Evolutionary conservation across 768 basidiomycete genomes (phyloP).

Genomic region (Clavaria fumosa): DNA sequence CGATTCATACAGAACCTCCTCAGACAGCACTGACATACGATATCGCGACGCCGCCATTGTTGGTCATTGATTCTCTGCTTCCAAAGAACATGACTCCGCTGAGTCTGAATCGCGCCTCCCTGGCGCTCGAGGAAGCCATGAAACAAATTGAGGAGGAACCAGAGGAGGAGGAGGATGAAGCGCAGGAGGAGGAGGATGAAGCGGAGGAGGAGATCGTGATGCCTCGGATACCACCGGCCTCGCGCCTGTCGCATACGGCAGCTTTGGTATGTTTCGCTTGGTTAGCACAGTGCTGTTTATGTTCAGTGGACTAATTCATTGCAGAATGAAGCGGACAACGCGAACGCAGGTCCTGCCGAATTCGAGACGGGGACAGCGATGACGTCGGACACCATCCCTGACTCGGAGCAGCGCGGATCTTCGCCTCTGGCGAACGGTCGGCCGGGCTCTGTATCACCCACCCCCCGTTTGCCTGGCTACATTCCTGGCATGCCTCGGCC

Average conservation of each 20-base stretch:
- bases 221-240: conserved; percentile 42
- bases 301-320: too few relatives aligned
- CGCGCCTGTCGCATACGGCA: conserved; percentile 23
- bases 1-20: conserved; percentile 23
- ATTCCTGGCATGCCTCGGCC: conserved; percentile 84
- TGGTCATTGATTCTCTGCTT: conserved; percentile 31
- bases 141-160: conserved; percentile 64
- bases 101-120: conserved; percentile 45
- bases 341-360: conserved; percentile 25
- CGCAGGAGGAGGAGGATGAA: too few relatives aligned
- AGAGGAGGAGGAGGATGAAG: conserved; percentile 62
- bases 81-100: conserved; percentile 36
- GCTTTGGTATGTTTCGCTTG: conserved; percentile 19
- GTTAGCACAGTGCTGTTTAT: too few relatives aligned
- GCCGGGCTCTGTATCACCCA: conserved; percentile 19
- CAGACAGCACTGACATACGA: conserved; percentile 25
- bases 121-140: conserved; percentile 63
- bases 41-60: too few relatives aligned
- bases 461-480: conserved; percentile 61
- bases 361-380: conserved; percentile 55
- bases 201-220: conserved; percentile 65
- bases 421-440: conserved; percentile 30
- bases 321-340: conserved; percentile 18
- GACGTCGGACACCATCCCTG: conserved; percentile 38
- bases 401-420: conserved; percentile 35